Evolutionary conservation across 1,139 yeast species (phyloP).

Genomic region (Ogataea hybrid): DNA sequence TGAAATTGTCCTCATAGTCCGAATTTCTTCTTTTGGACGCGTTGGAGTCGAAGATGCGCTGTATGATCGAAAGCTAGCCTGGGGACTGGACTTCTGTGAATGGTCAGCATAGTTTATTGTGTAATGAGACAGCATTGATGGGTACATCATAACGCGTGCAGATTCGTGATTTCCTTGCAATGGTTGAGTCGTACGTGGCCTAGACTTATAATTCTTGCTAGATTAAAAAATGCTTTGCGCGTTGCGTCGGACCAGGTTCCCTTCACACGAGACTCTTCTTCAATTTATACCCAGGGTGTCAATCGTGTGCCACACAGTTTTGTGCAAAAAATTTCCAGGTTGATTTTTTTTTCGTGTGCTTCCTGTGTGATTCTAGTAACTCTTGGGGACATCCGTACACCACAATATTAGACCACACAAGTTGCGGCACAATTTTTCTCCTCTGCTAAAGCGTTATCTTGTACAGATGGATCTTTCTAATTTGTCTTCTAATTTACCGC

Average conservation of each 20-base stretch:
- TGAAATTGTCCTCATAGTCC: constrained; percentile 26
- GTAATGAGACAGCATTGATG: constrained; percentile 10
- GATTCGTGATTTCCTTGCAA: not conserved
- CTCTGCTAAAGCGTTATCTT: constrained; percentile 1
- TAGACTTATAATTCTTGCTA: not conserved
- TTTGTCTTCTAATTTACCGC: constrained; percentile 49
- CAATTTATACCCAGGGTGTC: constrained; percentile 6
- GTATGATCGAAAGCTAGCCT: constrained; percentile 7
- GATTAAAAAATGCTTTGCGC: constrained; percentile 1
- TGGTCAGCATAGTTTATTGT: constrained; percentile 5
- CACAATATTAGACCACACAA: not conserved
- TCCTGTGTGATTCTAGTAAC: too few species aligned
- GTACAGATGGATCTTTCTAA: constrained; percentile 54
- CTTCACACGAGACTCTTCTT: constrained; percentile 6
- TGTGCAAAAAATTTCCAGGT: not conserved
- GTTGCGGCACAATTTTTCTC: constrained; percentile 4
- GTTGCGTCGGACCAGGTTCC: not conserved
- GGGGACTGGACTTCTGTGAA: constrained; percentile 8
- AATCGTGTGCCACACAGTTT: constrained; percentile 5
- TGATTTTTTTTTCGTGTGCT: not conserved
- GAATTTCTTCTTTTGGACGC: constrained; percentile 33
- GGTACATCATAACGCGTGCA: constrained; percentile 10
- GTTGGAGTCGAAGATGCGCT: constrained; percentile 18
- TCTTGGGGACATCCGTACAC: not conserved
- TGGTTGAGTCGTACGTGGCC: not conserved